phyloP scores from a whole-genome alignment of 169 alveolate species.

The Plasmodium chabaudi region DNA sequence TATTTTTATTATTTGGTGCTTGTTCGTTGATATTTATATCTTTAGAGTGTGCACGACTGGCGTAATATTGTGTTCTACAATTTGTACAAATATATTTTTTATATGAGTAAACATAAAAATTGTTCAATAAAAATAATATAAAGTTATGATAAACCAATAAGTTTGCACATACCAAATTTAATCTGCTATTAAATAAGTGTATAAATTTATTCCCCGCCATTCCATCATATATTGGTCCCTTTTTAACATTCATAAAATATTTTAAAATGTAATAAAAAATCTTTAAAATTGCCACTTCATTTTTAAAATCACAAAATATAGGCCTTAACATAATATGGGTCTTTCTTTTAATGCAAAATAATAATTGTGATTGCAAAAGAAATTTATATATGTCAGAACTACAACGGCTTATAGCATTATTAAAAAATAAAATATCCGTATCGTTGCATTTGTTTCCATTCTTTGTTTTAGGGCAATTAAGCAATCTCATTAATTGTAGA shows the following conservation, averaged over 20 bases:
- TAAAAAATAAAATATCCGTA: slow-evolving; percentile 1
- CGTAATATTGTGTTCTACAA: neutral
- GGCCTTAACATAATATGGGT: slow-evolving; percentile 5
- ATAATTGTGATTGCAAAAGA: slow-evolving; percentile 15
- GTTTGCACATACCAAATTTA: slow-evolving; percentile 31
- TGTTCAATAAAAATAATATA: slow-evolving; percentile 22
- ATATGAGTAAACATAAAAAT: slow-evolving; percentile 4
- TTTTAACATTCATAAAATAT: slow-evolving; percentile 14
- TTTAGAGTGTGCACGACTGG: neutral
- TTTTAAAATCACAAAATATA: slow-evolving; percentile 7
- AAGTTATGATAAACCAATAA: slow-evolving; percentile 44
- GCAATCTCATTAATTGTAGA: slow-evolving; percentile 2
- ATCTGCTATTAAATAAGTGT: slow-evolving; percentile 23
- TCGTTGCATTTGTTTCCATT: neutral
- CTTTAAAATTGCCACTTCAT: slow-evolving; percentile 12
- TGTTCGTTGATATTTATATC: neutral
- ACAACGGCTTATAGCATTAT: slow-evolving; percentile 17
- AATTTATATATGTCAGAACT: slow-evolving; percentile 57
- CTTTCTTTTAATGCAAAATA: slow-evolving; percentile 20
- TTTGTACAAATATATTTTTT: too few relatives aligned
- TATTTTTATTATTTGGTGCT: neutral
- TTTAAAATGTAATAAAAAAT: slow-evolving; percentile 37
- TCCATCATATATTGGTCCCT: slow-evolving; percentile 4
- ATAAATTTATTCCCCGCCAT: slow-evolving; percentile 8
- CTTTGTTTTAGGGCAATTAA: neutral